Percentiles rank a stretch among this genome's conserved stretches.
These are phyloP conservation scores for Lachnellula occidentalis DNA, from an alignment of 2,329 filamentous ascomycete genomes.

Conservation along the genomic window DNA sequence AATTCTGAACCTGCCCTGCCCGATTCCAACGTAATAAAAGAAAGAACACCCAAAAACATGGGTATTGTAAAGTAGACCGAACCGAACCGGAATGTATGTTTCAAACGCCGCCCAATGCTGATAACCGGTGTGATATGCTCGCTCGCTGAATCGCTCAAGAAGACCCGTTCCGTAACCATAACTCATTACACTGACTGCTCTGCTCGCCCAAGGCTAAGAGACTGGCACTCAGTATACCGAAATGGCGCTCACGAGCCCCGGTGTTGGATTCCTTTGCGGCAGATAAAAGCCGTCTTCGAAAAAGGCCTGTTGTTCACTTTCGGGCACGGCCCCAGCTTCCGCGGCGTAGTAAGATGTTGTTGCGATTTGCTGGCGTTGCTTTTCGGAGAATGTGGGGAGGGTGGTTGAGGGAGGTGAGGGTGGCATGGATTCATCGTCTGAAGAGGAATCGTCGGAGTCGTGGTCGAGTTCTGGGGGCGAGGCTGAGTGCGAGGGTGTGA, in stretches of 20 bases:
- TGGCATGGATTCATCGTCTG: constrained; percentile 68
- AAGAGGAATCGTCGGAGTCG: constrained; percentile 55
- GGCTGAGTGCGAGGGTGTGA: constrained; percentile 58
- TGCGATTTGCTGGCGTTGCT: constrained; percentile 41
- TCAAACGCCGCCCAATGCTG: background rate
- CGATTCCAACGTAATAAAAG: too few species aligned
- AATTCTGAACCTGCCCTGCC: too few species aligned
- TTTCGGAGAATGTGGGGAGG: constrained; percentile 55
- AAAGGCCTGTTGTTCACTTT: constrained; percentile 34
- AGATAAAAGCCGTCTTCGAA: constrained; percentile 45
- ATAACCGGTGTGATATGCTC: background rate
- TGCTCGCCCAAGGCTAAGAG: too few species aligned
- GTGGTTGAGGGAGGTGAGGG: constrained; percentile 40
- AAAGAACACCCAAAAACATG: too few species aligned
- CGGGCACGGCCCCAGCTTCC: constrained; percentile 24
- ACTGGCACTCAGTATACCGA: constrained; percentile 38
- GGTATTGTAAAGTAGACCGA: too few species aligned
- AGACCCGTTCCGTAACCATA: background rate
- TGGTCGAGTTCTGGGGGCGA: constrained; percentile 65
- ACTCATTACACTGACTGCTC: background rate
- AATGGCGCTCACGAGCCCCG: constrained; percentile 37
- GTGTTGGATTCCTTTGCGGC: constrained; percentile 35
- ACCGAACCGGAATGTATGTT: background rate
- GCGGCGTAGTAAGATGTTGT: constrained; percentile 35
- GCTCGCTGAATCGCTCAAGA: background rate